These are phyloP conservation scores for Kockiozyma suomiensis DNA, from an alignment of 805 yeast species.

Conservation along the genomic window DNA sequence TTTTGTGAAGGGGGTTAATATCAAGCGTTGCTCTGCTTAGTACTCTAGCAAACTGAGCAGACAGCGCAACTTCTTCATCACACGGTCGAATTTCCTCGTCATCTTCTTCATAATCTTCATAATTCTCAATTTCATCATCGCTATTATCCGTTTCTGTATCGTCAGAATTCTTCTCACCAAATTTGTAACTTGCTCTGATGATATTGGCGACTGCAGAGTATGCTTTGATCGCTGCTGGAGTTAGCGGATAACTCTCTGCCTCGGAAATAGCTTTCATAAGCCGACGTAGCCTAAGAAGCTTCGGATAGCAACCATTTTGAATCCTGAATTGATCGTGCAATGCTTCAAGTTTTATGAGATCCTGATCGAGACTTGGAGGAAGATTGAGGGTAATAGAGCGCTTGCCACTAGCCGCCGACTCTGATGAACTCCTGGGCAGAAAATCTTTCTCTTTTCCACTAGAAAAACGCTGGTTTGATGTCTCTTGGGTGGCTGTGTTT, in stretches of 20 bases:
- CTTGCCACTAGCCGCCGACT: neutral
- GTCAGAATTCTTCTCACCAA: neutral
- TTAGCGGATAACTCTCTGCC: neutral
- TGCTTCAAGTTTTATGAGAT: neutral
- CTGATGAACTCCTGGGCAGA: neutral
- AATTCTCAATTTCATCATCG: neutral
- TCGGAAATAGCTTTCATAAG: neutral
- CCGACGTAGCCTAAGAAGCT: neutral
- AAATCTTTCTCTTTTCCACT: too few species aligned
- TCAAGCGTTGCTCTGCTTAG: neutral
- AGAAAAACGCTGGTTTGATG: too few species aligned
- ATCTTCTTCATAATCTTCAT: neutral
- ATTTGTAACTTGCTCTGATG: neutral
- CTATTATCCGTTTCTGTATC: neutral
- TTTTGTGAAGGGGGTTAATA: neutral
- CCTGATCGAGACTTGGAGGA: neutral
- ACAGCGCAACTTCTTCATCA: neutral
- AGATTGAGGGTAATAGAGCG: neutral
- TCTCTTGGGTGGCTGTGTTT: too few species aligned
- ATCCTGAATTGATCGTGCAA: neutral
- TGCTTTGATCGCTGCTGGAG: neutral
- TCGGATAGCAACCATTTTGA: neutral
- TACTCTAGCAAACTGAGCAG: neutral
- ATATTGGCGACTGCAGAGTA: neutral
- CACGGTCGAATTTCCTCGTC: neutral